Evolutionary conservation across 2,329 filamentous ascomycete genomes (phyloP).

Genomic region (Pseudocercospora vitis): DNA sequence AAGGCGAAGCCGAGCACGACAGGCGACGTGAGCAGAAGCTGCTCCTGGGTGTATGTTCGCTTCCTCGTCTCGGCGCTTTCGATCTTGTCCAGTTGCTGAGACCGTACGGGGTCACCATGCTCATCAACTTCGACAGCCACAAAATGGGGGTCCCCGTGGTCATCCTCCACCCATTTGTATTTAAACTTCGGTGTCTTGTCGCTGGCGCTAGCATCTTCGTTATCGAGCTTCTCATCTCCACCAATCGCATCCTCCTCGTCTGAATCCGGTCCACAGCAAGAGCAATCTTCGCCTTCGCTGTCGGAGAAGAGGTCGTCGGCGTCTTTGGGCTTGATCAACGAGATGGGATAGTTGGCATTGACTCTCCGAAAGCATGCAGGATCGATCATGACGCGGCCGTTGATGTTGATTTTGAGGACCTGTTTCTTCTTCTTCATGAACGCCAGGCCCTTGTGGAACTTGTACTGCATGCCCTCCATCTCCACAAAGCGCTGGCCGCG

Average conservation of each 20-base stretch:
- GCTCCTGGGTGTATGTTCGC: conserved; percentile 69
- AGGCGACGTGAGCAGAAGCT: conserved; percentile 79
- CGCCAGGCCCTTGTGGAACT: conserved; percentile 77
- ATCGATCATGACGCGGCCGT: conserved; percentile 86
- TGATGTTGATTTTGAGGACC: conserved; percentile 77
- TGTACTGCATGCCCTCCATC: conserved; percentile 81
- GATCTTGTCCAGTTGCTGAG: conserved; percentile 60
- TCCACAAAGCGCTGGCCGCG: conserved; percentile 81
- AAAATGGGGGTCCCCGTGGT: conserved; percentile 51
- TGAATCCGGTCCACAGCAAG: conserved; percentile 42
- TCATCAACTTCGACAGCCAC: conserved; percentile 58
- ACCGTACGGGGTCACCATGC: conserved; percentile 55
- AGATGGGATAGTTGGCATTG: conserved; percentile 81
- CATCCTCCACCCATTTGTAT: conserved; percentile 48
- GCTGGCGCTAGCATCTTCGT: conserved; percentile 53
- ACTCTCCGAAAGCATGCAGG: conserved; percentile 77
- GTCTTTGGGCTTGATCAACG: conserved; percentile 66
- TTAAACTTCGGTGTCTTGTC: conserved; percentile 42
- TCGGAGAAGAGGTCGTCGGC: conserved; percentile 54
- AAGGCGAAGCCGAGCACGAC: conserved; percentile 86
- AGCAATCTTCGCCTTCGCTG: conserved; percentile 48
- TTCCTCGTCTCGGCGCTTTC: conserved; percentile 36
- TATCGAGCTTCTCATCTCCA: conserved; percentile 49
- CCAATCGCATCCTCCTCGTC: conserved; percentile 45
- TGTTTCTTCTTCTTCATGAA: conserved; percentile 79